These are phyloP conservation scores for Candida wancherniae DNA, from an alignment of 805 yeast genomes.

Conservation along the genomic window DNA sequence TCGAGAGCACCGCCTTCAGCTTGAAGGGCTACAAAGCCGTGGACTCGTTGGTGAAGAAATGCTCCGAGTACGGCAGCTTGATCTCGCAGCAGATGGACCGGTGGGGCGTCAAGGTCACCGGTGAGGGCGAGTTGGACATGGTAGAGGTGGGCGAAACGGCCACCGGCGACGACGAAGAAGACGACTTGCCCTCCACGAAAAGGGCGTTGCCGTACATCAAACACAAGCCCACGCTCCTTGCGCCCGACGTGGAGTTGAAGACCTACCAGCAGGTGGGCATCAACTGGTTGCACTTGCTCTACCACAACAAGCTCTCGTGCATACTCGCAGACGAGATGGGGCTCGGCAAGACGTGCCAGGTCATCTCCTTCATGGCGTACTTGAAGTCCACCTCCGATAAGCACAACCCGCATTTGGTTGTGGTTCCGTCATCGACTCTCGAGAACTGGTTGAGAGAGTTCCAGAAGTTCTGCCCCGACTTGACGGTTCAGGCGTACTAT, in stretches of 20 bases:
- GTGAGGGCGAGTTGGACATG: slow-evolving; percentile 63
- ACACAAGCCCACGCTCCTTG: slow-evolving; percentile 65
- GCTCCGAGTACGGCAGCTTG: slow-evolving; percentile 69
- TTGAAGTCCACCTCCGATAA: slow-evolving; percentile 57
- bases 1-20: slow-evolving; percentile 64
- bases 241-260: slow-evolving; percentile 64
- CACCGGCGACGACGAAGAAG: slow-evolving; percentile 27
- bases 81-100: slow-evolving; percentile 68
- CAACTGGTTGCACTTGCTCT: slow-evolving; percentile 84
- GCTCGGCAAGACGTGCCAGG: slow-evolving; percentile 94
- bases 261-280: slow-evolving; percentile 95
- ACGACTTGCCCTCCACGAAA: slow-evolving; percentile 25
- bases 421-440: slow-evolving; percentile 93
- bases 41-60: slow-evolving; percentile 80
- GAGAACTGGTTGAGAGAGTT: slow-evolving; percentile 98
- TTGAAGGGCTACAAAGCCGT: slow-evolving; percentile 90
- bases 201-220: slow-evolving; percentile 45
- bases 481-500: slow-evolving; percentile 87
- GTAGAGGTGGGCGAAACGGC: slow-evolving; percentile 35
- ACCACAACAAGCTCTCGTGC: slow-evolving; percentile 76
- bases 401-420: slow-evolving; percentile 82
- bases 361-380: slow-evolving; percentile 84
- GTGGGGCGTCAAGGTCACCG: slow-evolving; percentile 86
- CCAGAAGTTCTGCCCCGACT: slow-evolving; percentile 75
- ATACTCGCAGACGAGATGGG: slow-evolving; percentile 99